Conservation (phyloP, 202 grass and related monocot genomes). For the Elaeis oleifera region DNA sequence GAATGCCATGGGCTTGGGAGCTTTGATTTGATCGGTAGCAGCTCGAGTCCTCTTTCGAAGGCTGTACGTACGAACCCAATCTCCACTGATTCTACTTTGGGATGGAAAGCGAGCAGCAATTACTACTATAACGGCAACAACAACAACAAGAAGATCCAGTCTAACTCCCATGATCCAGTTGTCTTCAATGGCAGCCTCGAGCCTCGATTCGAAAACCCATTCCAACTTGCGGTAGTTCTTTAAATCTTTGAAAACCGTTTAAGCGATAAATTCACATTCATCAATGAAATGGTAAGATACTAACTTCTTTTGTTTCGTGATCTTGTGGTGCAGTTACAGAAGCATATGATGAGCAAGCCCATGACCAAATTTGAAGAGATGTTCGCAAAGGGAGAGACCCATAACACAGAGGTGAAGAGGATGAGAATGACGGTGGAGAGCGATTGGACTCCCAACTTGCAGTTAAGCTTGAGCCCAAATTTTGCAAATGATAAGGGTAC, state of each 20-base stretch:
- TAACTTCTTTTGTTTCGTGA: not conserved
- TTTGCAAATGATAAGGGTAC: slow-evolving; percentile 9
- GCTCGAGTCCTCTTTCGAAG: slow-evolving; percentile 18
- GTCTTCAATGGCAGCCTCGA: slow-evolving; percentile 24
- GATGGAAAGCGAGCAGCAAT: slow-evolving; percentile 21
- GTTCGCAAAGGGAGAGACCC: not conserved
- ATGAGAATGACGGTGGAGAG: slow-evolving; percentile 23
- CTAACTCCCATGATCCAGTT: slow-evolving; percentile 26
- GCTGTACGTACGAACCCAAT: slow-evolving; percentile 22
- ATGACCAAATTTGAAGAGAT: slow-evolving; percentile 16
- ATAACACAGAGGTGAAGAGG: slow-evolving; percentile 17
- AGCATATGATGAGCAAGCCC: slow-evolving; percentile 6
- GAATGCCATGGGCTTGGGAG: slow-evolving; percentile 23
- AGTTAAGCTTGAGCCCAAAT: slow-evolving; percentile 57
- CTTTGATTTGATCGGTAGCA: slow-evolving; percentile 38
- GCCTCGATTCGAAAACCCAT: slow-evolving; percentile 1
- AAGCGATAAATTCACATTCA: too few species aligned
- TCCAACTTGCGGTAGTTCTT: slow-evolving; percentile 38
- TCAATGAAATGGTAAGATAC: not conserved
- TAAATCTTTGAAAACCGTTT: not conserved
- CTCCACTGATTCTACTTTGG: slow-evolving; percentile 4
- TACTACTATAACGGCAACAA: slow-evolving; percentile 18
- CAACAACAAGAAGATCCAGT: slow-evolving; percentile 24
- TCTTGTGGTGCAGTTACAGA: slow-evolving; percentile 30
- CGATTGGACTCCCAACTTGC: slow-evolving; percentile 36